Base-by-base conservation (phyloP, 352 stramenopile species). In the Phytophthora sp. region DNA sequence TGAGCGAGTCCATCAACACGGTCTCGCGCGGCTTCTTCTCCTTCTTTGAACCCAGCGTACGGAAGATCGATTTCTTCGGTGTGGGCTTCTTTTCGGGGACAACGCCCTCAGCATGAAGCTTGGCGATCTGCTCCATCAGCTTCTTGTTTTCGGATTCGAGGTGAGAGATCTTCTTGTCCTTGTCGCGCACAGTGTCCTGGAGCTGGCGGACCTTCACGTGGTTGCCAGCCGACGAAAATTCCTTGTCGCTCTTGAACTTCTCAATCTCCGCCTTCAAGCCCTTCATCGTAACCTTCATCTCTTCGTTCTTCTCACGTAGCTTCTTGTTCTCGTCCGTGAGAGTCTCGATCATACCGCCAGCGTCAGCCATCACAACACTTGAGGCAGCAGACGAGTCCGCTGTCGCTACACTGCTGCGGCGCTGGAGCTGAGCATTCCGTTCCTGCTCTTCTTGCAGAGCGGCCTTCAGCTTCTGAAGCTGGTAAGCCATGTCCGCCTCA, bases 401-500 rank as follows among this genome's bases (percentile, higher is more conserved):
- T 12, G 68, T 57, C 30, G 65, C 53, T 13, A 83, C 53, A 27
- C 66, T 88, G 26, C 82, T 82, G 11, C 83, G 81, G 3, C 83
- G 81, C 47, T 92, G 71, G 16, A 94, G 69, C 55, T 83, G 63
- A 13, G 84, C 88, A 69, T 91, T 95, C 18, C 88, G 83, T 33
- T 80, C 61, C 47, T 95, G 82, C 53, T 95, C 88, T 66, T 94
- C 84, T 21, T 88, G 80, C 16, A 96, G 69, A 23, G 86, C 84
- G 15, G 88, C 73, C 65, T 96, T 89, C 2, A 96, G 72, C 53
- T 86, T 85, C 21, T 93, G 60, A 13, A 96, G 69, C 57, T 96
- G 88, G 66, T 90, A 95, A 39, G 80, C 73, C 88, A 96, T 96
- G 62, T 96, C 85, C 35, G 86, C 86, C 63, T 96, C 82, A 51